These are phyloP conservation scores for Colletotrichum somersetense DNA, from an alignment of 2,329 filamentous ascomycete species.

Conservation along the genomic window DNA sequence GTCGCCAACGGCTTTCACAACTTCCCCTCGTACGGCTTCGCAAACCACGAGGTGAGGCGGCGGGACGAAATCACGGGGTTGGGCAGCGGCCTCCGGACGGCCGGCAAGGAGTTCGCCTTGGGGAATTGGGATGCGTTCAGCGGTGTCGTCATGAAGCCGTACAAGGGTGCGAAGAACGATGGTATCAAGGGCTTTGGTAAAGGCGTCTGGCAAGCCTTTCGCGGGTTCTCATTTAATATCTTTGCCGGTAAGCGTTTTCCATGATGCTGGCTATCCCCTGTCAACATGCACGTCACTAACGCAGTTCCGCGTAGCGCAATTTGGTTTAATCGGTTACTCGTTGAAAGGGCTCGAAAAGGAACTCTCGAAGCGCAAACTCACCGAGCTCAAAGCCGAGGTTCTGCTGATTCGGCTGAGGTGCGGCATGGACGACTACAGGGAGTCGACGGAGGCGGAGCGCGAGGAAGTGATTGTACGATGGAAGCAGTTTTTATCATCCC, in stretches of 20 bases:
- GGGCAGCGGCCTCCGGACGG: conserved; percentile 69
- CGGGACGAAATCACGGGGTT: conserved; percentile 76
- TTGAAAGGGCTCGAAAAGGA: conserved; percentile 68
- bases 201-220: conserved; percentile 62
- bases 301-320: conserved; percentile 49
- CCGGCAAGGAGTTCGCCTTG: conserved; percentile 73
- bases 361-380: conserved; percentile 51
- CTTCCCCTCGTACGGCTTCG: conserved; percentile 73
- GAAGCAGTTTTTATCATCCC: conserved; percentile 40
- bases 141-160: conserved; percentile 74
- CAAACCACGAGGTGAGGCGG: conserved; percentile 73
- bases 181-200: conserved; percentile 72
- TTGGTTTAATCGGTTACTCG: conserved; percentile 63
- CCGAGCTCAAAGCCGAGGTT: conserved; percentile 50
- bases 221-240: conserved; percentile 59
- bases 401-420: conserved; percentile 50
- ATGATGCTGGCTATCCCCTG: not conserved
- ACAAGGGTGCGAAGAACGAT: conserved; percentile 72
- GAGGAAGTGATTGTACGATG: conserved; percentile 47
- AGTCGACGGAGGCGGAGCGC: conserved; percentile 43
- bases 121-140: conserved; percentile 78
- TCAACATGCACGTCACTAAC: conserved; percentile 21
- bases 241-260: conserved; percentile 49
- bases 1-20: conserved; percentile 81
- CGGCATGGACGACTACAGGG: conserved; percentile 48